These are phyloP conservation scores for Abelmoschus esculentus DNA, from an alignment of 345 rosid genomes.

Conservation along the genomic window DNA sequence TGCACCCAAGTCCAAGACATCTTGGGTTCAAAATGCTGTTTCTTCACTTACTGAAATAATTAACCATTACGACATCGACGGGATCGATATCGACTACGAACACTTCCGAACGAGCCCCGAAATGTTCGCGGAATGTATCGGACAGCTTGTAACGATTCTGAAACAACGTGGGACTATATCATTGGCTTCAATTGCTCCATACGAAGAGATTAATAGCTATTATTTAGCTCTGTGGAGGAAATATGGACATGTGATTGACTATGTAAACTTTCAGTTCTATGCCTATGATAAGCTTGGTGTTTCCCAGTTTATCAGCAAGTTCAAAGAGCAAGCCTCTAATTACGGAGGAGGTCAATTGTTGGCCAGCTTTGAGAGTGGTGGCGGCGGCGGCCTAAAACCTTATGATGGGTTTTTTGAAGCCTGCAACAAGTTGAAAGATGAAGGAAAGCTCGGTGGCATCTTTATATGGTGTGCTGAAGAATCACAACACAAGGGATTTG, in stretches of 20 bases:
- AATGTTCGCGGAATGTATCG: conserved; percentile 32
- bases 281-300: conserved; percentile 20
- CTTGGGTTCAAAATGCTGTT: conserved; percentile 36
- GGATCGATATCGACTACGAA: conserved; percentile 39
- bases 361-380: conserved; percentile 21
- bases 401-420: conserved; percentile 28
- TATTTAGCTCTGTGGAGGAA: conserved; percentile 36
- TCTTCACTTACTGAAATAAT: conserved; percentile 30
- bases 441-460: conserved; percentile 27
- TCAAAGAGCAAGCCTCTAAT: conserved; percentile 23
- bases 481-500: conserved; percentile 17
- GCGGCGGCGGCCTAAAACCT: conserved; percentile 31
- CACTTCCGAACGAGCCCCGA: conserved; percentile 28
- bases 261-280: conserved; percentile 46
- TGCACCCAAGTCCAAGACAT: conserved; percentile 19
- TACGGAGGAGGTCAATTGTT: conserved; percentile 24
- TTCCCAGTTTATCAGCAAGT: conserved; percentile 24
- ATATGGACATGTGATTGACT: conserved; percentile 32
- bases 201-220: conserved; percentile 27
- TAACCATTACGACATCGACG: conserved; percentile 26
- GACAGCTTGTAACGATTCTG: conserved; percentile 27
- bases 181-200: conserved; percentile 41
- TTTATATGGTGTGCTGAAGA: conserved; percentile 42
- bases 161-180: conserved; percentile 23
- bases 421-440: conserved; percentile 24